Conservation (phyloP, 1,284 basidiomycete species). For the Moesziomyces parantarcticus region DNA sequence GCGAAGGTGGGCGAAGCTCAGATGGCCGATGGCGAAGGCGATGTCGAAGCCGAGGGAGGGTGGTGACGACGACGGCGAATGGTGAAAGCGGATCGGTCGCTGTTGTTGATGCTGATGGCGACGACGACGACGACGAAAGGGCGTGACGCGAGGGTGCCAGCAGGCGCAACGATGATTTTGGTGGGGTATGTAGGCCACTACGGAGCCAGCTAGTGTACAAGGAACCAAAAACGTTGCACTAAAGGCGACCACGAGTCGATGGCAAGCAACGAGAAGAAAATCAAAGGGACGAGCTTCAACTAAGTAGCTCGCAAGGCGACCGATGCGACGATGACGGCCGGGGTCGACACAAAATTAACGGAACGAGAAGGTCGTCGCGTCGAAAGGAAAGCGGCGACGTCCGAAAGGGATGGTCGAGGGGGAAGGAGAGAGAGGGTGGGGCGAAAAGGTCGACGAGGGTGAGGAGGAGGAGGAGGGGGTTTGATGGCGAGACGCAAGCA, state of each 20-base stretch:
- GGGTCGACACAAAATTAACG: slow-evolving; percentile 7
- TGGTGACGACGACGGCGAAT: not conserved
- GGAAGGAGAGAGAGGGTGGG: slow-evolving; percentile 4
- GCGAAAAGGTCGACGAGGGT: slow-evolving; percentile 8
- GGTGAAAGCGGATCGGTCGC: not conserved
- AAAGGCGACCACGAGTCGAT: slow-evolving; percentile 13
- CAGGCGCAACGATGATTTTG: slow-evolving; percentile 12
- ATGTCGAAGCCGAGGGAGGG: not conserved
- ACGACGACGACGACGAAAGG: slow-evolving; percentile 8
- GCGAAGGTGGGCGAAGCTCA: not conserved
- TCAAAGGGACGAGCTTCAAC: slow-evolving; percentile 3
- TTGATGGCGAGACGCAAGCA: slow-evolving; percentile 31
- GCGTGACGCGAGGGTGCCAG: not conserved
- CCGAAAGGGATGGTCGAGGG: slow-evolving; percentile 17
- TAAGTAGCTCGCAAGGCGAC: slow-evolving; percentile 1
- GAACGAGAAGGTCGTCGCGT: slow-evolving; percentile 4
- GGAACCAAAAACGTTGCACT: slow-evolving; percentile 22
- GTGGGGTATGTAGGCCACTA: slow-evolving; percentile 27
- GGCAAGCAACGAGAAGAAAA: slow-evolving; percentile 5
- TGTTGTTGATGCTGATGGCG: slow-evolving; percentile 1
- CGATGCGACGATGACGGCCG: slow-evolving; percentile 4
- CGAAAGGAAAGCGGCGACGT: slow-evolving; percentile 5
- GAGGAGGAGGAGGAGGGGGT: slow-evolving; percentile 22
- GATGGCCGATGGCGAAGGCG: not conserved
- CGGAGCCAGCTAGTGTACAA: slow-evolving; percentile 36